Evolutionary conservation across 495 filamentous ascomycete genomes (phyloP).

Genomic region (Penicillium cosmopolitanum): DNA sequence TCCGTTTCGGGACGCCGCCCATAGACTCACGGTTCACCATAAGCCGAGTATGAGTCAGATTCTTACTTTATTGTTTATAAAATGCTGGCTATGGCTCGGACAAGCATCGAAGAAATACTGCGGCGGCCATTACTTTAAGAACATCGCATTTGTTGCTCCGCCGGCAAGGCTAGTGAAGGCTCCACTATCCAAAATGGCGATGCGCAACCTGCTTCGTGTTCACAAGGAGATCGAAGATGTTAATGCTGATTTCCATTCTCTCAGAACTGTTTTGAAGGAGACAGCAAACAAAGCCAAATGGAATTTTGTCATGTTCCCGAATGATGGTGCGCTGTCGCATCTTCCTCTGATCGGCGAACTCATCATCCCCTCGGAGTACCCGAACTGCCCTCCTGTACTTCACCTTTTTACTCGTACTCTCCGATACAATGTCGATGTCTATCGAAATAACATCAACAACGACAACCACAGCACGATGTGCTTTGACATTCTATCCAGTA

Average conservation of each 20-base stretch:
- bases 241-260: constrained; percentile 13
- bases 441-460: not conserved
- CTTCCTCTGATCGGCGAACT: constrained; percentile 18
- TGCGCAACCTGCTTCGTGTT: constrained; percentile 7
- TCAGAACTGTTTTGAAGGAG: constrained; percentile 12
- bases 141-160: not conserved
- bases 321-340: constrained; percentile 16
- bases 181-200: not conserved
- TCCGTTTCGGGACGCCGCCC: not conserved
- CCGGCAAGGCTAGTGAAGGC: not conserved
- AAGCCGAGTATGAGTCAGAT: not conserved
- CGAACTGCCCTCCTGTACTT: constrained; percentile 7
- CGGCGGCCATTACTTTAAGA: not conserved
- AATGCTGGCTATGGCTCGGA: not conserved
- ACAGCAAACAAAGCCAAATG: constrained; percentile 14
- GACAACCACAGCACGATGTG: constrained; percentile 12
- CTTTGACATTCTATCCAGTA: constrained; percentile 11
- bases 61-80: not conserved
- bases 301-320: constrained; percentile 16
- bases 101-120: not conserved
- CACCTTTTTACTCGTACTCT: constrained; percentile 12
- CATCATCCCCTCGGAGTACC: constrained; percentile 11
- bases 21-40: not conserved
- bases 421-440: constrained; percentile 7
- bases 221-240: constrained; percentile 13